Evolutionary conservation across 2,329 filamentous ascomycete species (phyloP), one percentile per base, ranked within the genome.

Genomic region (Aspergillus tamarii): DNA sequence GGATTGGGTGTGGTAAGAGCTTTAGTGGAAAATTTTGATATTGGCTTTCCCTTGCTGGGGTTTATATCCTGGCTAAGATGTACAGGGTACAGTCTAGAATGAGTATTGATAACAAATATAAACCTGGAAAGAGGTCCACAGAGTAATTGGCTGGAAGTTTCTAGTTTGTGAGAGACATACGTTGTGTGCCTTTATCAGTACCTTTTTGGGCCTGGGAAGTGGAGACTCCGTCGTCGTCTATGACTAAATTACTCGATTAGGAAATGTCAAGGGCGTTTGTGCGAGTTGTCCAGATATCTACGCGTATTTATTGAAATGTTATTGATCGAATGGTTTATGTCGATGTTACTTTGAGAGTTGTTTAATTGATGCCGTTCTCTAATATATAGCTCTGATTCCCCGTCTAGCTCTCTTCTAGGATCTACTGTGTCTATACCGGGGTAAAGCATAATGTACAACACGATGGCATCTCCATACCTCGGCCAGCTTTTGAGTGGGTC

Each of bases 401-500:
- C 43, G 10, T 2, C 43, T 45, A 45, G 19, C 23, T 45, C 43
- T 45, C 19, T 45, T 23, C 16, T 46, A 46, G n/a, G 9, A 23
- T 7, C 19, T 46, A 23, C 43, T 23, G 4, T 46, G 10, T 46
- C 21, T 46, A 10, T 46, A 46, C 9, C 4, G 7, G 32, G 12
- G 36, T 19, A 7, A 41, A n/a, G 36, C 21, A 39, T 7, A 57
- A n/a, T 9, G 36, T 30, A 39, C 3, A 57, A n/a, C 16, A 21
- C 32, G 52, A 53, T 36, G 48, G n/a, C 34, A 32, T n/a, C 48
- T 30, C 43, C 55, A 16, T 62, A 53, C 28, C 43, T 84, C 59
- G 55, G 60, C n/a, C 26, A 62, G 21, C 45, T 45, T 32, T 32
- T 58, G 19, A 84, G 85, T 80, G 76, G 85, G 72, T 89, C 87